Evolutionary conservation across 106 monocot species (phyloP).

Genomic region (Acorus calamus): DNA sequence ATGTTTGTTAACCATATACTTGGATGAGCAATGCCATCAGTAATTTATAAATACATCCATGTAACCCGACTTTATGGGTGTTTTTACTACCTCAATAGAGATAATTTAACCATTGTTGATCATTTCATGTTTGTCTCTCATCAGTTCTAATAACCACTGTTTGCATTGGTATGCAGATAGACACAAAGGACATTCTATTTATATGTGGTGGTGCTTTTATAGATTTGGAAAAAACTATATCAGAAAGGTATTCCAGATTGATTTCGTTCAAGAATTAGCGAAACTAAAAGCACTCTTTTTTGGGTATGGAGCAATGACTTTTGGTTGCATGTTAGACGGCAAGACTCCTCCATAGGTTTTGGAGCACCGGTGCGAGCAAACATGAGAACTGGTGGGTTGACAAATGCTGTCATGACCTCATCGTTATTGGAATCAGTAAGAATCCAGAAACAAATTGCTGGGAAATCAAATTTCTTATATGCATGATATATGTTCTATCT

Average conservation of each 20-base stretch:
- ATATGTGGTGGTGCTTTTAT: constrained; percentile 99
- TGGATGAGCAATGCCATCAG: too few relatives aligned
- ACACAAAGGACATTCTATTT: constrained; percentile 99
- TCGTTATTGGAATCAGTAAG: constrained; percentile 88
- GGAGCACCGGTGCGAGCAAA: constrained; percentile 97
- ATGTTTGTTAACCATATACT: too few relatives aligned
- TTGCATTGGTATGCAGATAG: constrained; percentile 55
- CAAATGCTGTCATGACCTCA: constrained; percentile 75
- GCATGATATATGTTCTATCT: not conserved
- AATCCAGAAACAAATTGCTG: constrained; percentile 3
- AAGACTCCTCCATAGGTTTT: constrained; percentile 99
- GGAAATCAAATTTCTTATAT: not conserved
- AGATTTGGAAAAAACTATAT: constrained; percentile 95
- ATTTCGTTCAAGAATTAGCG: constrained; percentile 1
- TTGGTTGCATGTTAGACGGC: constrained; percentile 45
- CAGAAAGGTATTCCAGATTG: constrained; percentile 62
- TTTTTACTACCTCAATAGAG: too few relatives aligned
- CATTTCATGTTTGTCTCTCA: constrained; percentile 1
- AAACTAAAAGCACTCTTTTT: not conserved
- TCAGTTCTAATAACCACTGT: not conserved
- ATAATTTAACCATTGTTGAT: not conserved
- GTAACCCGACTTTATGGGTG: too few relatives aligned
- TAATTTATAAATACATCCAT: too few relatives aligned
- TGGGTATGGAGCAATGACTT: constrained; percentile 6
- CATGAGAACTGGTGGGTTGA: constrained; percentile 73